phyloP scores from a whole-genome alignment of 495 filamentous ascomycete species.

The Xylaria nigripes region DNA sequence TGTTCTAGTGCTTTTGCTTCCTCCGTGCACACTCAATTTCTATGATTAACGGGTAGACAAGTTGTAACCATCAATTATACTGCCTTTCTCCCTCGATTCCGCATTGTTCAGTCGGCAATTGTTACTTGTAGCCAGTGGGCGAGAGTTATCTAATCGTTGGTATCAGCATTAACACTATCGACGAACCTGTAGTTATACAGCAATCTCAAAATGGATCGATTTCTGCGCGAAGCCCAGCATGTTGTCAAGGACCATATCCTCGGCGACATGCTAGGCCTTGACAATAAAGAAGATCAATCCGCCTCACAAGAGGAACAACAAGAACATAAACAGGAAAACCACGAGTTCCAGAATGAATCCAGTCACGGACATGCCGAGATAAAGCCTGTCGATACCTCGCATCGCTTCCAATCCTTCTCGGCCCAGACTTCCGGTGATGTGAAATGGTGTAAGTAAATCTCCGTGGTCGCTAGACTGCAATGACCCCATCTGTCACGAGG shows the following conservation, averaged over 20 bases:
- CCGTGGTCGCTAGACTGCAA: neutral
- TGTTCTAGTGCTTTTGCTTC: neutral
- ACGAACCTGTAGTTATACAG: neutral
- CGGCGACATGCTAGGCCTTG: conserved; percentile 19
- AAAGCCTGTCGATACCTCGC: conserved; percentile 38
- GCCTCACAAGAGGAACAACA: conserved; percentile 29
- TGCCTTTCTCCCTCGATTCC: neutral
- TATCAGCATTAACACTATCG: neutral
- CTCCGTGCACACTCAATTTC: neutral
- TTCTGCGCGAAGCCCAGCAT: conserved; percentile 29
- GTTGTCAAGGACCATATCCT: conserved; percentile 23
- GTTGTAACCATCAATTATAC: neutral
- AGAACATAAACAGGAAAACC: conserved; percentile 23
- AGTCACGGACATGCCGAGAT: neutral
- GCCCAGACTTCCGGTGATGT: conserved; percentile 80
- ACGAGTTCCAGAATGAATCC: neutral
- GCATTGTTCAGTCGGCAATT: too few species aligned
- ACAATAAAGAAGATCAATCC: conserved; percentile 19
- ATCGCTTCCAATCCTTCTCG: conserved; percentile 74
- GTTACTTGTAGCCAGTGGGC: too few species aligned
- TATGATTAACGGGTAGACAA: neutral
- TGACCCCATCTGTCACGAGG: neutral
- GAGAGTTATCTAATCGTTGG: too few species aligned
- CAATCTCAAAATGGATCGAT: conserved; percentile 19
- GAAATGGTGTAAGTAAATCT: conserved; percentile 57